A percentile compares a stretch with the other conserved stretches of the same genome.
phyloP scores from a whole-genome alignment of 31 red algal genomes.

The Bonnemaisonia californica region DNA sequence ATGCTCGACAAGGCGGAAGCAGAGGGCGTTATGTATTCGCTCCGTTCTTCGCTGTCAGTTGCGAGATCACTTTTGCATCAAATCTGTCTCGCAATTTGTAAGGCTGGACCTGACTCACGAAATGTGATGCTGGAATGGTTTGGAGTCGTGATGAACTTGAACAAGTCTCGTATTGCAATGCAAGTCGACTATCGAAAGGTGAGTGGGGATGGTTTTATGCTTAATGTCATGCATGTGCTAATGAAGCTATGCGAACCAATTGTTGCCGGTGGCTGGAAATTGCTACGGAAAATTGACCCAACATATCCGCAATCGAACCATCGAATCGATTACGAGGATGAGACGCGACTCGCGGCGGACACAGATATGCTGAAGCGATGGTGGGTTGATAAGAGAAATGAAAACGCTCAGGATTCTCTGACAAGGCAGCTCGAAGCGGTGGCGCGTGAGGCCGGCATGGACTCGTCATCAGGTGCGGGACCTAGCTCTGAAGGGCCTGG shows the following conservation, averaged over 20 bases:
- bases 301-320: slow-evolving; percentile 73
- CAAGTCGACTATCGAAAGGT: slow-evolving; percentile 65
- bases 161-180: slow-evolving; percentile 76
- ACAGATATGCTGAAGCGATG: slow-evolving; percentile 80
- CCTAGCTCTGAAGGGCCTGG: slow-evolving; percentile 4
- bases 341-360: slow-evolving; percentile 90
- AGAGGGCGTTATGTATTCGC: slow-evolving; percentile 69
- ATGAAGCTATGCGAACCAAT: slow-evolving; percentile 86
- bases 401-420: slow-evolving; percentile 88
- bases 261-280: slow-evolving; percentile 78
- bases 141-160: slow-evolving; percentile 70
- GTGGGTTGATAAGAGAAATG: slow-evolving; percentile 89
- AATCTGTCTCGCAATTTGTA: slow-evolving; percentile 77
- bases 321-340: slow-evolving; percentile 85
- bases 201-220: slow-evolving; percentile 86
- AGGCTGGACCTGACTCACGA: slow-evolving; percentile 66
- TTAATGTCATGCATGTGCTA: slow-evolving; percentile 94
- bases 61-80: slow-evolving; percentile 67
- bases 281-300: slow-evolving; percentile 82
- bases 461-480: background rate
- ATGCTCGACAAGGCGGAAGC: slow-evolving; percentile 45
- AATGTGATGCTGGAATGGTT: slow-evolving; percentile 84
- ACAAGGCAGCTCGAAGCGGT: slow-evolving; percentile 62
- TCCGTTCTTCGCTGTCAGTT: slow-evolving; percentile 83
- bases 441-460: slow-evolving; percentile 47